phyloP scores from a whole-genome alignment of 148 eudicot species.

The Fagopyrum esculentum region DNA sequence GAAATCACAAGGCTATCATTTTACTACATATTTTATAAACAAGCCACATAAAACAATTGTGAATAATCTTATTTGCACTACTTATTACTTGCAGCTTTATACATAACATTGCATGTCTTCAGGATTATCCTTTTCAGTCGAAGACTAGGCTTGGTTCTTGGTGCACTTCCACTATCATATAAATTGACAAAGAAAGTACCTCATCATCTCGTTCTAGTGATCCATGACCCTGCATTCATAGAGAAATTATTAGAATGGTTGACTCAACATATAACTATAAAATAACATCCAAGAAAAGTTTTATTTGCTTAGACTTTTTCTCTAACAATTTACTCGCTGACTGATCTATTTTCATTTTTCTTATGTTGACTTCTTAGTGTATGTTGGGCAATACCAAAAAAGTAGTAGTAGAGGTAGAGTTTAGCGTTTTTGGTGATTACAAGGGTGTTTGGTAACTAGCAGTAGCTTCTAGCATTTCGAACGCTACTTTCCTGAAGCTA shows the following conservation, averaged over 20 bases:
- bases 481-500: too few relatives aligned
- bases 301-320: neutral
- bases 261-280: neutral
- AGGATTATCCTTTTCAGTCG: neutral
- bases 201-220: slow-evolving; percentile 91
- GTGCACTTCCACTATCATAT: neutral
- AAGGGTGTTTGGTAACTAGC: too few relatives aligned
- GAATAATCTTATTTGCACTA: neutral
- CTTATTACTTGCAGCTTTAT: neutral
- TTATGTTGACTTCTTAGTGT: neutral
- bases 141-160: neutral
- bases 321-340: neutral
- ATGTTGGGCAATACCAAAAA: too few relatives aligned
- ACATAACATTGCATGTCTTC: neutral
- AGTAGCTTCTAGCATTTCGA: too few relatives aligned
- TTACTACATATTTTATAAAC: neutral
- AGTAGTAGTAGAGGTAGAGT: too few relatives aligned
- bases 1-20: neutral
- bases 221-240: slow-evolving; percentile 60
- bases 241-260: neutral
- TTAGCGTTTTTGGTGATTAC: too few relatives aligned
- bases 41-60: neutral
- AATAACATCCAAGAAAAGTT: neutral
- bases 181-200: slow-evolving; percentile 34
- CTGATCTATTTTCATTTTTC: neutral